Evolutionary conservation across 2,329 filamentous ascomycete species (phyloP), one percentile per base, ranked within the genome.

Genomic region (Ceratocystis alfenasii): DNA sequence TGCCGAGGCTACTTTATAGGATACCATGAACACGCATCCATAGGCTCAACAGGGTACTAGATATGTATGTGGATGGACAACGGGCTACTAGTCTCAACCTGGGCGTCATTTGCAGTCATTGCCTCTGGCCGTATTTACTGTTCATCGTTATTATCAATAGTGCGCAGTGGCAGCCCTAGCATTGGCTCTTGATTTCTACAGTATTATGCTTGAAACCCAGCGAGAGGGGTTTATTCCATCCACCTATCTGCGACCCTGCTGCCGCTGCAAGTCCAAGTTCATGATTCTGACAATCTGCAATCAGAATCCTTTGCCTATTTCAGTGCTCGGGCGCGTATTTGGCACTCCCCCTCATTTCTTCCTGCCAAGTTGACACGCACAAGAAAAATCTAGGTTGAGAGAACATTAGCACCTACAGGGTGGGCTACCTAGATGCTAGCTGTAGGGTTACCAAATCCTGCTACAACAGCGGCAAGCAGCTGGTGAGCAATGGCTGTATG

Each of bases 401-500:
- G 25, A 53, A 12, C 5, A 53, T 41, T 41, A 12, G 36, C 10
- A 41, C 36, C 10, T 12, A 15, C 17, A 44, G 28, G 8, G 17
- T 28, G 1, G 36, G 20, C 22, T 10, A 48, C 4, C 57, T 67
- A 67, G 25, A 65, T 65, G 53, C 53, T 65, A 6, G 57, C 64
- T 33, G 44, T 57, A 44, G 59, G 57, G n/a, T 53, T 59, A 12
- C 65, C 68, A 64, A 66, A 94, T 0, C 90, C 90, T 63, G 86
- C 84, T 0, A 87, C 83, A 15, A 96, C 90, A 0, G 91, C 90
- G 64, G 79, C 81, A 71, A 99, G 85, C 72, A 97, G 76, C 74
- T 92, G 88, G 75, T 97, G 89, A 17, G 94, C 94, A 80, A 99
- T 97, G 1, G 94, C 93, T 45, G 91, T 95, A 67, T 81, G 78